Conservation (phyloP, 345 rosid species). For the Salix exigua region DNA sequence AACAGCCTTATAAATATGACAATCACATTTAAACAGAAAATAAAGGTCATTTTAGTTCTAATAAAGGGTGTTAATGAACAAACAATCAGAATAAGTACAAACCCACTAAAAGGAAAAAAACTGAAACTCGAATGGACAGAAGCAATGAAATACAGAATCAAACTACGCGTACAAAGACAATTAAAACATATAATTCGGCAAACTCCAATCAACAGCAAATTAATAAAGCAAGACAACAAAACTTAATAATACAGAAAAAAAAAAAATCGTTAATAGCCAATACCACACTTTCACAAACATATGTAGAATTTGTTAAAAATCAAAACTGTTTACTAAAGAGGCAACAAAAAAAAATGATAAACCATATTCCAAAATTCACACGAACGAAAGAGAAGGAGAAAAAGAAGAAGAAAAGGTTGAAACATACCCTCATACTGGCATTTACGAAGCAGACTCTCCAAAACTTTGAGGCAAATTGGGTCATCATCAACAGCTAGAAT, state of each 20-base stretch:
- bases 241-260: not conserved
- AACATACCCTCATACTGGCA: slow-evolving; percentile 63
- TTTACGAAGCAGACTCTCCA: slow-evolving; percentile 51
- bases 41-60: not conserved
- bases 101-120: not conserved
- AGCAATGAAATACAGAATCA: not conserved
- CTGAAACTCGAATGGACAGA: not conserved
- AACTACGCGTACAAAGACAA: not conserved
- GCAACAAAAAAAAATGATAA: not conserved
- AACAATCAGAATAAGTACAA: not conserved
- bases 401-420: not conserved
- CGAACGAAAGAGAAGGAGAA: not conserved
- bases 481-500: slow-evolving; percentile 73
- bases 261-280: not conserved
- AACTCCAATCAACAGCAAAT: not conserved
- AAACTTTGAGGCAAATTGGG: slow-evolving; percentile 52
- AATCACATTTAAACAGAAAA: not conserved
- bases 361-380: not conserved
- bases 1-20: not conserved
- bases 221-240: not conserved
- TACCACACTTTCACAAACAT: not conserved
- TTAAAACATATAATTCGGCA: not conserved
- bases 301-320: not conserved
- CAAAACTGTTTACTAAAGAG: not conserved
- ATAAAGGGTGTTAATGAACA: not conserved